Evolutionary conservation across 2,329 filamentous ascomycete species (phyloP).

Genomic region (Penicillium sumatraense): DNA sequence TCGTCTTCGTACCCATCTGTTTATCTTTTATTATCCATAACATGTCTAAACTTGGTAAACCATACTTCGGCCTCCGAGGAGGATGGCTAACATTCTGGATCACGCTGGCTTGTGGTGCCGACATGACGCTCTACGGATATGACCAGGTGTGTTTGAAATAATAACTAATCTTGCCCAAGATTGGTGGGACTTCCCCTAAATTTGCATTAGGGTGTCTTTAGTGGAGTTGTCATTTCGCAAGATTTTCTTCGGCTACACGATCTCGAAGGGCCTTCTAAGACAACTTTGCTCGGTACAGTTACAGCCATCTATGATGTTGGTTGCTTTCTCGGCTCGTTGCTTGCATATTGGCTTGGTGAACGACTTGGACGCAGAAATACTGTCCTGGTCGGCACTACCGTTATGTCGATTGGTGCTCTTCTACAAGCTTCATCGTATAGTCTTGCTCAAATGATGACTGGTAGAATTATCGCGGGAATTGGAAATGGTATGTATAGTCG

Average conservation of each 20-base stretch:
- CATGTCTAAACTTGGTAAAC: slow-evolving; percentile 1
- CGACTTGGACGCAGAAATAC: slow-evolving; percentile 12
- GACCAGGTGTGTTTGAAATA: slow-evolving; percentile 16
- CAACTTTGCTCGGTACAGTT: slow-evolving; percentile 10
- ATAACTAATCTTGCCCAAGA: no score
- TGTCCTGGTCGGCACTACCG: slow-evolving; percentile 16
- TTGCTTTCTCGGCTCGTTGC: slow-evolving; percentile 12
- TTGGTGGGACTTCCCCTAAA: no score
- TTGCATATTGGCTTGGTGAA: slow-evolving; percentile 13
- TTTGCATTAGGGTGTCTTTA: slow-evolving; percentile 14
- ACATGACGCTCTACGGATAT: slow-evolving; percentile 28
- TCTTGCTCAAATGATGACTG: slow-evolving; percentile 54
- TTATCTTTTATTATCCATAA: neutral
- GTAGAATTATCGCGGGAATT: slow-evolving; percentile 52
- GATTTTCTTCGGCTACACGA: slow-evolving; percentile 13
- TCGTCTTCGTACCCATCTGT: neutral
- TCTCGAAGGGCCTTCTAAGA: slow-evolving; percentile 9
- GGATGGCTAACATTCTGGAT: slow-evolving; percentile 29
- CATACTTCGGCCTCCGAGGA: slow-evolving; percentile 25
- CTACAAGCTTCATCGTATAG: slow-evolving; percentile 53
- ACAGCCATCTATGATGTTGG: slow-evolving; percentile 17
- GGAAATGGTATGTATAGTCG: slow-evolving; percentile 47
- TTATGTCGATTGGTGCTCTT: slow-evolving; percentile 51
- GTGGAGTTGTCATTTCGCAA: slow-evolving; percentile 17
- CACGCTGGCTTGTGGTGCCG: slow-evolving; percentile 24